These are phyloP conservation scores for Neobulgaria alba DNA, from an alignment of 2,329 filamentous ascomycete genomes.

Conservation along the genomic window DNA sequence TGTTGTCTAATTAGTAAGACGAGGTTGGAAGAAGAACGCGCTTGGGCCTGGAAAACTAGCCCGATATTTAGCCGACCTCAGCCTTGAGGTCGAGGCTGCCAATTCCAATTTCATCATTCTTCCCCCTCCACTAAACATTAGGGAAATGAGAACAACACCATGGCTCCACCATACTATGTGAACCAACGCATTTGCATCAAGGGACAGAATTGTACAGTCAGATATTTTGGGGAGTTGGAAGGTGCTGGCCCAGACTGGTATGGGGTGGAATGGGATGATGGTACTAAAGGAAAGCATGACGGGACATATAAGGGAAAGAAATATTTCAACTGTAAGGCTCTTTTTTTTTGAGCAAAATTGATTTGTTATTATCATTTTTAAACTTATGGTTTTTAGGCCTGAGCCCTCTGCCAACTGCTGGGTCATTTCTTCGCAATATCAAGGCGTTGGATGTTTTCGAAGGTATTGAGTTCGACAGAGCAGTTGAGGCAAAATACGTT, in stretches of 20 bases:
- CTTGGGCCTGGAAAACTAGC: background rate
- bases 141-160: background rate
- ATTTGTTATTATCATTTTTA: too few relatives aligned
- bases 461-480: conserved; percentile 55
- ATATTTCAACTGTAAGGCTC: conserved; percentile 75
- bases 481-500: conserved; percentile 77
- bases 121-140: background rate
- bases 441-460: conserved; percentile 36
- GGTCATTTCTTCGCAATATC: conserved; percentile 78
- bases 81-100: conserved; percentile 10
- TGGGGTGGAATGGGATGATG: conserved; percentile 94
- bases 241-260: conserved; percentile 67
- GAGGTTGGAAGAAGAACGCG: background rate
- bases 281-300: conserved; percentile 78
- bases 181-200: background rate
- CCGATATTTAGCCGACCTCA: too few relatives aligned
- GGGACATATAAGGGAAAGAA: conserved; percentile 69
- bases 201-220: conserved; percentile 58
- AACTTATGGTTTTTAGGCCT: conserved; percentile 47
- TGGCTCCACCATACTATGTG: background rate
- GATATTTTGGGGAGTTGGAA: conserved; percentile 69
- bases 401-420: conserved; percentile 58
- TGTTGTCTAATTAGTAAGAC: background rate
- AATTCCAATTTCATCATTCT: background rate
- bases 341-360: too few relatives aligned